These are phyloP conservation scores for Acer yangbiense DNA, from an alignment of 345 rosid genomes.

Conservation along the genomic window DNA sequence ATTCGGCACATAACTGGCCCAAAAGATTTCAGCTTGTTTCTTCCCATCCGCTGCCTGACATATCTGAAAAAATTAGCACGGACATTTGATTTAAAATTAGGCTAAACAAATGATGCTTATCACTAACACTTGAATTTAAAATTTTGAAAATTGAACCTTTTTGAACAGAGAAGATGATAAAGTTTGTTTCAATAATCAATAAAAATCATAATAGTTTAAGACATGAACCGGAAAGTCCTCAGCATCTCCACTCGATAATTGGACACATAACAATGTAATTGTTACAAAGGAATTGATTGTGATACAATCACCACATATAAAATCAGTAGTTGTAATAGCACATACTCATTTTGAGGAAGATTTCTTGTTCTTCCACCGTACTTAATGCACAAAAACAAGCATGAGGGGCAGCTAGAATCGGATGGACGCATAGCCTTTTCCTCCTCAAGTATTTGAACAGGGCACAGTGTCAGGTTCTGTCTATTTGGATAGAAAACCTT, in stretches of 20 bases:
- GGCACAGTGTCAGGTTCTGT: slow-evolving; percentile 52
- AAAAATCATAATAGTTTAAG: background rate
- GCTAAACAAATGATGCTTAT: background rate
- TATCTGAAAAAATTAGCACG: slow-evolving; percentile 37
- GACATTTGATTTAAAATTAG: slow-evolving; percentile 12
- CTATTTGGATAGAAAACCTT: slow-evolving; percentile 52
- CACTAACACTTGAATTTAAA: background rate
- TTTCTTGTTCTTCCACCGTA: slow-evolving; percentile 70
- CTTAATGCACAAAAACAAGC: slow-evolving; percentile 60
- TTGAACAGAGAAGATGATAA: background rate
- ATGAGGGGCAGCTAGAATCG: slow-evolving; percentile 55
- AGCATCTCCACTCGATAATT: background rate
- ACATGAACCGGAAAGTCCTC: background rate
- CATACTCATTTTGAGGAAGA: slow-evolving; percentile 66
- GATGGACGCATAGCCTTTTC: slow-evolving; percentile 63
- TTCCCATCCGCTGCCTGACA: slow-evolving; percentile 69
- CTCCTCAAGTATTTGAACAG: slow-evolving; percentile 59
- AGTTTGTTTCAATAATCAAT: background rate
- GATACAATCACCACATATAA: background rate
- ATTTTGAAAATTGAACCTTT: background rate
- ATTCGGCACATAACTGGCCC: slow-evolving; percentile 54
- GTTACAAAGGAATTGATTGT: background rate
- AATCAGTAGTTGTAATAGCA: background rate
- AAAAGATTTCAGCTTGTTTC: slow-evolving; percentile 63
- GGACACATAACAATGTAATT: background rate